phyloP scores from a whole-genome alignment of 768 basidiomycete species.

The Trametes meyenii region DNA sequence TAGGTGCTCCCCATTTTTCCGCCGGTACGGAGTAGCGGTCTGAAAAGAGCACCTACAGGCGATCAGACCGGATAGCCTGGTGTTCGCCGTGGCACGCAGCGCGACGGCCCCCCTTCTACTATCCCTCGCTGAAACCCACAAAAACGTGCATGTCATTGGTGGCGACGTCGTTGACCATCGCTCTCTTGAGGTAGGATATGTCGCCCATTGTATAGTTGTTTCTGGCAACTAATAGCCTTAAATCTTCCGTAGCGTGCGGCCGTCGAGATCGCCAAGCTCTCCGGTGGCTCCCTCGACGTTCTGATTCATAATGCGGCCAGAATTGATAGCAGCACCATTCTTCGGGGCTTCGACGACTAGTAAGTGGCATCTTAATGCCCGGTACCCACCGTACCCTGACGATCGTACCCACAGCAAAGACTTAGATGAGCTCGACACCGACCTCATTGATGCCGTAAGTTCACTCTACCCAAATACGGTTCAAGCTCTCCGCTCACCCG shows the following conservation, averaged over 20 bases:
- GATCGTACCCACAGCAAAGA: not conserved
- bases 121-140: constrained; percentile 14
- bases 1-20: not conserved
- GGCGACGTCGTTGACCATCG: constrained; percentile 39
- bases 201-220: too few species aligned
- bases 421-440: constrained; percentile 5
- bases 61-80: too few species aligned
- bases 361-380: not conserved
- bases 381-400: not conserved
- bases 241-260: too few species aligned
- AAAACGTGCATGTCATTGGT: constrained; percentile 39
- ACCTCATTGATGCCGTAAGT: constrained; percentile 17
- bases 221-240: too few species aligned
- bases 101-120: not conserved
- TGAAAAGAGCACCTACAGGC: too few species aligned
- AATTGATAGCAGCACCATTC: not conserved
- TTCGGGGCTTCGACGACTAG: constrained; percentile 6
- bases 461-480: not conserved
- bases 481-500: not conserved
- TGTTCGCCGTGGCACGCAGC: too few species aligned
- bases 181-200: constrained; percentile 36
- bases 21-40: too few species aligned
- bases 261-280: too few species aligned
- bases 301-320: constrained; percentile 9
- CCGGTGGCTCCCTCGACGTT: too few species aligned